Evolutionary conservation across 2,329 filamentous ascomycete genomes (phyloP).

Genomic region (Arthrobotrys conoides): DNA sequence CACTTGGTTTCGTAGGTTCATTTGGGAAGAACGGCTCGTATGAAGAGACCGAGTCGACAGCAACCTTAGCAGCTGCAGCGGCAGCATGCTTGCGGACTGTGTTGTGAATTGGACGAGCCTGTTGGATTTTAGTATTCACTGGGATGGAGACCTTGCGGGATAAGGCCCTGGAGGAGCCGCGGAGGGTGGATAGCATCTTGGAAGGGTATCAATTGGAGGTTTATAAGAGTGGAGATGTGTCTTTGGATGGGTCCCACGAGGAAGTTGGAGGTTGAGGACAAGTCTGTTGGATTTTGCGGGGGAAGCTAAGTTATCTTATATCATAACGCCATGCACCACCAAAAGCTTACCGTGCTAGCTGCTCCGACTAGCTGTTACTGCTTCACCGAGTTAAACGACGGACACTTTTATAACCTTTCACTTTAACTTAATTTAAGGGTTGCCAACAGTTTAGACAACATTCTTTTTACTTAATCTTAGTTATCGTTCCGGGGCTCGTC

Average conservation of each 20-base stretch:
- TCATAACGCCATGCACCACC: not conserved
- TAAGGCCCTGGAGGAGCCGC: slow-evolving; percentile 55
- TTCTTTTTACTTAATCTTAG: slow-evolving; percentile 6
- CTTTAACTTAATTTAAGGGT: not conserved
- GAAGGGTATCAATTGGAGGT: slow-evolving; percentile 36
- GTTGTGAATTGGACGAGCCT: slow-evolving; percentile 57
- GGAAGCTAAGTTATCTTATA: slow-evolving; percentile 15
- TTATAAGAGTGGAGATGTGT: slow-evolving; percentile 36
- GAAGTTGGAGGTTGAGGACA: slow-evolving; percentile 6
- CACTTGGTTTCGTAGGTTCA: slow-evolving; percentile 62
- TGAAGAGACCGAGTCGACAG: slow-evolving; percentile 55
- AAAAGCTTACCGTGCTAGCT: not conserved
- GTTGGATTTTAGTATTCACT: slow-evolving; percentile 46
- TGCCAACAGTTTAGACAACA: slow-evolving; percentile 31
- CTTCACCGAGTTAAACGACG: slow-evolving; percentile 36
- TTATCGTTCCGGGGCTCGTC: slow-evolving; percentile 46
- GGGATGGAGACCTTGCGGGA: slow-evolving; percentile 38
- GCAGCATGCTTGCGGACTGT: slow-evolving; percentile 46
- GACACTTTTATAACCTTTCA: slow-evolving; percentile 48
- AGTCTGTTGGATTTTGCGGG: slow-evolving; percentile 36
- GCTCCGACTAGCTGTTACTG: not conserved
- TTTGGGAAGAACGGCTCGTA: slow-evolving; percentile 62
- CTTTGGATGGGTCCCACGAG: not conserved
- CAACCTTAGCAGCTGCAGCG: slow-evolving; percentile 53
- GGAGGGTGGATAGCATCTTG: slow-evolving; percentile 55